These are phyloP conservation scores for Candida rishiriensis DNA, from an alignment of 805 yeast species.

Conservation along the genomic window DNA sequence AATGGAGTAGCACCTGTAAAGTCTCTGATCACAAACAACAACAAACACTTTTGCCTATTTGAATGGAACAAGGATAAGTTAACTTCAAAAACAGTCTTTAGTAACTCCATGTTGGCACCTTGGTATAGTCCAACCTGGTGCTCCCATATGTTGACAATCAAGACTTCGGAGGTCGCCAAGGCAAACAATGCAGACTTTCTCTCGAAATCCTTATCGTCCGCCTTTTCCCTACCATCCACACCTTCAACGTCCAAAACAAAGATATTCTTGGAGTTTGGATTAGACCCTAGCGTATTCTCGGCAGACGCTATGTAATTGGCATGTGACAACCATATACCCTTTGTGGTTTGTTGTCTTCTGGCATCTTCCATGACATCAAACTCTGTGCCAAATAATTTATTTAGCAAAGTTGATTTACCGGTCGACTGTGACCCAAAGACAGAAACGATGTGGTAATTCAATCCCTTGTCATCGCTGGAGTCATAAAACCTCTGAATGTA, in stretches of 20 bases:
- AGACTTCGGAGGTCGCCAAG: slow-evolving; percentile 81
- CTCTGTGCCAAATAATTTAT: slow-evolving; percentile 76
- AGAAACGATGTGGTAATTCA: slow-evolving; percentile 83
- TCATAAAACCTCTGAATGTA: slow-evolving; percentile 28
- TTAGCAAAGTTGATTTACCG: slow-evolving; percentile 90
- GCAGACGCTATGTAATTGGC: slow-evolving; percentile 37
- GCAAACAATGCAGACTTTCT: slow-evolving; percentile 96
- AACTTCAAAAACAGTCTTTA: slow-evolving; percentile 95
- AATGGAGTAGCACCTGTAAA: slow-evolving; percentile 85
- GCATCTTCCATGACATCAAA: slow-evolving; percentile 93
- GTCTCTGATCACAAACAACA: slow-evolving; percentile 89
- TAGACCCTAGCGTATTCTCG: slow-evolving; percentile 7
- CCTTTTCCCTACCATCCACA: slow-evolving; percentile 95
- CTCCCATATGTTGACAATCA: slow-evolving; percentile 95
- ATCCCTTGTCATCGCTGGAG: slow-evolving; percentile 43
- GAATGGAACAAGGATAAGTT: slow-evolving; percentile 80
- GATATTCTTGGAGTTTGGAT: slow-evolving; percentile 33
- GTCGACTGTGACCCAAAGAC: slow-evolving; percentile 98
- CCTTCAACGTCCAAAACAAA: slow-evolving; percentile 98
- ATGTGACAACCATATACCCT: slow-evolving; percentile 74
- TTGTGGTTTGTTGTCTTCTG: slow-evolving; percentile 84
- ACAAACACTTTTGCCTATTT: slow-evolving; percentile 50
- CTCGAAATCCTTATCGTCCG: slow-evolving; percentile 98
- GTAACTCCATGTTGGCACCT: slow-evolving; percentile 94
- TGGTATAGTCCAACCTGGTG: slow-evolving; percentile 95